phyloP scores from a whole-genome alignment of 2,329 filamentous ascomycete species.

The Cadophora sp. region DNA sequence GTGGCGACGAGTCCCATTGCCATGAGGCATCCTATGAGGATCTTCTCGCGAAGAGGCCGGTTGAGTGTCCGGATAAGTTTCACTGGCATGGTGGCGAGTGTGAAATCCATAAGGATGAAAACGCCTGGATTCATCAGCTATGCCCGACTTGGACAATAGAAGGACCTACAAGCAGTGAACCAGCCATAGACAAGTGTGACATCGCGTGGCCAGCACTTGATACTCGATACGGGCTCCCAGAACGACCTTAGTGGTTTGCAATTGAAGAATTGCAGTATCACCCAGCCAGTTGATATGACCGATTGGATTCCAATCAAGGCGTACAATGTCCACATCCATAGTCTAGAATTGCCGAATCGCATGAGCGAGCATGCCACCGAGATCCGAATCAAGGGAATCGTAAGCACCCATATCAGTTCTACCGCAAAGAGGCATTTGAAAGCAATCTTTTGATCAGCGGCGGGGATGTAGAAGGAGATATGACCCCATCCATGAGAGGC shows the following conservation, averaged over 20 bases:
- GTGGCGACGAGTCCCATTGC: slow-evolving; percentile 26
- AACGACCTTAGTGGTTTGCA: slow-evolving; percentile 24
- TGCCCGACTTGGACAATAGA: no score
- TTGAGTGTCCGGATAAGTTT: slow-evolving; percentile 25
- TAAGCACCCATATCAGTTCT: no score
- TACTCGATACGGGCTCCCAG: slow-evolving; percentile 21
- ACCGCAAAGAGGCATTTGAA: no score
- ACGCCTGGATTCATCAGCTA: slow-evolving; percentile 13
- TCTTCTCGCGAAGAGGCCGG: slow-evolving; percentile 13
- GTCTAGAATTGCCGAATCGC: no score
- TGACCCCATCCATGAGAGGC: no score
- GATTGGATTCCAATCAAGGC: slow-evolving; percentile 18
- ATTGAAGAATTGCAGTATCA: slow-evolving; percentile 16
- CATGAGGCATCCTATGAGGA: slow-evolving; percentile 23
- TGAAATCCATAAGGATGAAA: slow-evolving; percentile 23
- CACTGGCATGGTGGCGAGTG: slow-evolving; percentile 26
- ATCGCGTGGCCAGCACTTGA: slow-evolving; percentile 23
- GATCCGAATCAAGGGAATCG: no score
- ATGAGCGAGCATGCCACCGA: no score
- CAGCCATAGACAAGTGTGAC: slow-evolving; percentile 24
- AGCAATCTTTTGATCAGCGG: no score
- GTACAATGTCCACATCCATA: slow-evolving; percentile 24
- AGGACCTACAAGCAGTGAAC: slow-evolving; percentile 20
- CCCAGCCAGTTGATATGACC: slow-evolving; percentile 18
- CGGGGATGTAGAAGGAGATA: no score